phyloP scores from a whole-genome alignment of 2,329 filamentous ascomycete species.

The Penicillium sp. region DNA sequence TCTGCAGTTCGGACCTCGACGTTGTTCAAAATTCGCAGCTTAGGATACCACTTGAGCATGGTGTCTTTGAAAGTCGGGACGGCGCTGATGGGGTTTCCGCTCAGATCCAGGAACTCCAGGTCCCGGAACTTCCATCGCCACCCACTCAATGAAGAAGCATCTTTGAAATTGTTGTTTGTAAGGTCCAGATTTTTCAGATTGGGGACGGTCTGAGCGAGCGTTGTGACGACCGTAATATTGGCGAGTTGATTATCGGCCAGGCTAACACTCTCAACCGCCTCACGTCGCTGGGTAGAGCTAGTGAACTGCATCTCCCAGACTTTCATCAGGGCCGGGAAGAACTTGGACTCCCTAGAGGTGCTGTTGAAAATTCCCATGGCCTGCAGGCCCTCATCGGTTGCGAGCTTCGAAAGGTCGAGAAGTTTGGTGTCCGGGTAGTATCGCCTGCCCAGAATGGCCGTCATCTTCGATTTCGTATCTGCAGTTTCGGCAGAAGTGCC shows the following conservation, averaged over 20 bases:
- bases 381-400: conserved; percentile 65
- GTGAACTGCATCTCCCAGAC: conserved; percentile 77
- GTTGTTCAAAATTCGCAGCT: conserved; percentile 71
- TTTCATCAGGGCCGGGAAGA: conserved; percentile 87
- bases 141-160: conserved; percentile 61
- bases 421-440: conserved; percentile 70
- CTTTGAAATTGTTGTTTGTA: conserved; percentile 72
- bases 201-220: conserved; percentile 73
- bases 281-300: conserved; percentile 64
- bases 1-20: conserved; percentile 68
- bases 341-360: conserved; percentile 70
- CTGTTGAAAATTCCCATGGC: conserved; percentile 71
- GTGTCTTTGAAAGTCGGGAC: conserved; percentile 61
- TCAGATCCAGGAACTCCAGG: conserved; percentile 75
- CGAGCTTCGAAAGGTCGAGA: conserved; percentile 75
- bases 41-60: conserved; percentile 76
- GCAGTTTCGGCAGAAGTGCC: conserved; percentile 46
- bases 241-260: conserved; percentile 75
- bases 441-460: conserved; percentile 65
- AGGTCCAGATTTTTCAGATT: conserved; percentile 85
- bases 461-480: conserved; percentile 65
- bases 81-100: conserved; percentile 67
- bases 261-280: conserved; percentile 75
- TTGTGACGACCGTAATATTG: conserved; percentile 67
- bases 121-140: conserved; percentile 77